These are phyloP conservation scores for Phytophthora rubi DNA, from an alignment of 352 stramenopile genomes.

Conservation along the genomic window DNA sequence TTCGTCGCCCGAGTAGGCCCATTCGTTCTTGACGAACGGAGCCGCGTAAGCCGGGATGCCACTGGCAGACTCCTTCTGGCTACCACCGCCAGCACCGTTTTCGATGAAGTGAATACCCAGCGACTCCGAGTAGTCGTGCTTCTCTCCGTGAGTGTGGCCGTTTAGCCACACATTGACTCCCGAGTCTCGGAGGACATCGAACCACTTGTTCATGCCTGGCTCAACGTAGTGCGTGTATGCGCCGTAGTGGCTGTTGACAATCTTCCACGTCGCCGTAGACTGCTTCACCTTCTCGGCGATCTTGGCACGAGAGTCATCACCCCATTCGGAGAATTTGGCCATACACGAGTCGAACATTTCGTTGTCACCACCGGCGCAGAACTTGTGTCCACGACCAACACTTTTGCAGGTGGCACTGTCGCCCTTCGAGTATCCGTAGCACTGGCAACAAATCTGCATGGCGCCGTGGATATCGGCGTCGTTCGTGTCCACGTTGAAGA, in stretches of 20 bases:
- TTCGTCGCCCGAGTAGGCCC: slow-evolving; percentile 20
- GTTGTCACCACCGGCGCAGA: slow-evolving; percentile 20
- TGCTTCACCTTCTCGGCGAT: slow-evolving; percentile 22
- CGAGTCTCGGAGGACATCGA: slow-evolving; percentile 14
- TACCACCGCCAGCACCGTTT: slow-evolving; percentile 27
- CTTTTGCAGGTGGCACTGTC: not conserved
- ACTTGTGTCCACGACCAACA: slow-evolving; percentile 14
- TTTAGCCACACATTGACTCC: slow-evolving; percentile 21
- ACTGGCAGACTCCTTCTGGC: slow-evolving; percentile 27
- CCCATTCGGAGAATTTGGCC: slow-evolving; percentile 21
- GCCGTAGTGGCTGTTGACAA: slow-evolving; percentile 28
- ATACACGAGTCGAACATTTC: slow-evolving; percentile 24
- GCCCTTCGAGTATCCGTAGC: slow-evolving; percentile 71
- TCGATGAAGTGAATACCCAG: slow-evolving; percentile 28
- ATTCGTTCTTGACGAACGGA: slow-evolving; percentile 19
- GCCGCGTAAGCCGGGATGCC: slow-evolving; percentile 23
- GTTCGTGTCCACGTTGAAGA: not conserved
- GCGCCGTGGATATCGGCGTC: slow-evolving; percentile 53
- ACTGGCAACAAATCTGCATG: slow-evolving; percentile 89
- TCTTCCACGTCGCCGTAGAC: slow-evolving; percentile 34
- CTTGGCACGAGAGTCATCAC: slow-evolving; percentile 17
- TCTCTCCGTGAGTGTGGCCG: slow-evolving; percentile 31
- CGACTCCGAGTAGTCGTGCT: slow-evolving; percentile 25
- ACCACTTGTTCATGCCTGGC: slow-evolving; percentile 32
- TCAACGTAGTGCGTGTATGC: slow-evolving; percentile 26